These are phyloP conservation scores for Panaeolus papilionaceus DNA, from an alignment of 768 basidiomycete species.

Conservation along the genomic window DNA sequence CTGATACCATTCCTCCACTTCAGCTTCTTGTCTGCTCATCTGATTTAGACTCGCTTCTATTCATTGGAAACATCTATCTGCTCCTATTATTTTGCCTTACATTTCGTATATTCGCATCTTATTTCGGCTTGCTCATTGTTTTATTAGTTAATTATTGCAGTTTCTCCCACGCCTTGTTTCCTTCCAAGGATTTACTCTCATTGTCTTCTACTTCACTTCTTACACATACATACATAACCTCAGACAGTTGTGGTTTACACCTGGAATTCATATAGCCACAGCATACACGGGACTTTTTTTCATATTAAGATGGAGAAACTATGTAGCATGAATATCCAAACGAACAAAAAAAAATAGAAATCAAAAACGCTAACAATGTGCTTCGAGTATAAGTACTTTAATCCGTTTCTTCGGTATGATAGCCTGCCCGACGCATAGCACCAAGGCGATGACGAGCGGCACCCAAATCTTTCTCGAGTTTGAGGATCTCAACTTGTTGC, in stretches of 20 bases:
- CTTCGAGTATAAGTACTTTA: constrained; percentile 31
- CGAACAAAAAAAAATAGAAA: constrained; percentile 1
- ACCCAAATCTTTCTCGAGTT: constrained; percentile 93
- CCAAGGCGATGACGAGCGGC: constrained; percentile 84
- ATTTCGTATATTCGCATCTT: constrained; percentile 4
- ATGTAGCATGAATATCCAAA: constrained; percentile 7
- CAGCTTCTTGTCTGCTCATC: constrained; percentile 18
- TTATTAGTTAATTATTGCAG: constrained; percentile 9
- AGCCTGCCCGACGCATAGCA: constrained; percentile 87
- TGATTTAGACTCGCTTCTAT: constrained; percentile 30
- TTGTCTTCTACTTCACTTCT: background rate
- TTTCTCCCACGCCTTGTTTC: background rate
- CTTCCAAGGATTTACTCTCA: background rate
- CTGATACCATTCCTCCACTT: constrained; percentile 20
- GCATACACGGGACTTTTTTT: constrained; percentile 2
- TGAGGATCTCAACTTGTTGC: constrained; percentile 98
- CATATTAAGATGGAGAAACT: constrained; percentile 1
- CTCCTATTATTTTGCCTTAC: constrained; percentile 1
- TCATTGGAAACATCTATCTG: constrained; percentile 22
- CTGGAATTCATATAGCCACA: background rate
- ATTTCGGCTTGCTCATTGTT: constrained; percentile 10
- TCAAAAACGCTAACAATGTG: background rate
- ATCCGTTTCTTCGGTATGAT: constrained; percentile 86
- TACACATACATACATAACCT: background rate
- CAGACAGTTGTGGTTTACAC: constrained; percentile 2